Evolutionary conservation across 768 basidiomycete genomes (phyloP).

Genomic region (Kwoniella bestiolae): DNA sequence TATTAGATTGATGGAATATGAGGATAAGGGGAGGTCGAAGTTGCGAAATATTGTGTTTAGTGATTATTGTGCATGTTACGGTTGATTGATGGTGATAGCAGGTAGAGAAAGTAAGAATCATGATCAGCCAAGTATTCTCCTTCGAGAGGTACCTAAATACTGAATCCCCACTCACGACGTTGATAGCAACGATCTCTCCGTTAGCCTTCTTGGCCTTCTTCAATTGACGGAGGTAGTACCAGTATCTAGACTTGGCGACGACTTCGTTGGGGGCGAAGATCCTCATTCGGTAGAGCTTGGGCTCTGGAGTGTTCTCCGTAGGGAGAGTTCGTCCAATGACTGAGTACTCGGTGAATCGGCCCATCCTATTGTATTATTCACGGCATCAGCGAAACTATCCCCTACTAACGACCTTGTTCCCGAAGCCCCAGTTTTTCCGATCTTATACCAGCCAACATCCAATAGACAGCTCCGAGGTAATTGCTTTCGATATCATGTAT

Average conservation of each 20-base stretch:
- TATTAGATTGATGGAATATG: too few species aligned
- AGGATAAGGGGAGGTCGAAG: conserved; percentile 9
- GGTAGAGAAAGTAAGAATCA: background rate
- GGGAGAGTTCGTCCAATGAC: conserved; percentile 97
- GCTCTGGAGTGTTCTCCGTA: conserved; percentile 86
- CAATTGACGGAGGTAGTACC: conserved; percentile 98
- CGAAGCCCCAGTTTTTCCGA: conserved; percentile 1
- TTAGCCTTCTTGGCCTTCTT: conserved; percentile 99
- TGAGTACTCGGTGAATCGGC: conserved; percentile 77
- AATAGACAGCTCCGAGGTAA: conserved; percentile 27
- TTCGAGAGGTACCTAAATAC: background rate
- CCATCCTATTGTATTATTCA: conserved; percentile 54
- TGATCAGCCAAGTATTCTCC: background rate
- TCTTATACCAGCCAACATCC: background rate
- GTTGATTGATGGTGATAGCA: background rate
- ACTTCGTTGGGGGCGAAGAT: conserved; percentile 99
- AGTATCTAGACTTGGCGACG: conserved; percentile 98
- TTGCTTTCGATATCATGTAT: conserved; percentile 10
- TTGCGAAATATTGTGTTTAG: too few species aligned
- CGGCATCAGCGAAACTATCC: background rate
- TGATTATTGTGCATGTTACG: too few species aligned
- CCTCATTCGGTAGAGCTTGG: conserved; percentile 99
- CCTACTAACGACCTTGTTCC: background rate
- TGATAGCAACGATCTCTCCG: conserved; percentile 98
- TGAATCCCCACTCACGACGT: conserved; percentile 81